Conservation (phyloP, 106 monocot genomes). For the Posidonia australis region DNA sequence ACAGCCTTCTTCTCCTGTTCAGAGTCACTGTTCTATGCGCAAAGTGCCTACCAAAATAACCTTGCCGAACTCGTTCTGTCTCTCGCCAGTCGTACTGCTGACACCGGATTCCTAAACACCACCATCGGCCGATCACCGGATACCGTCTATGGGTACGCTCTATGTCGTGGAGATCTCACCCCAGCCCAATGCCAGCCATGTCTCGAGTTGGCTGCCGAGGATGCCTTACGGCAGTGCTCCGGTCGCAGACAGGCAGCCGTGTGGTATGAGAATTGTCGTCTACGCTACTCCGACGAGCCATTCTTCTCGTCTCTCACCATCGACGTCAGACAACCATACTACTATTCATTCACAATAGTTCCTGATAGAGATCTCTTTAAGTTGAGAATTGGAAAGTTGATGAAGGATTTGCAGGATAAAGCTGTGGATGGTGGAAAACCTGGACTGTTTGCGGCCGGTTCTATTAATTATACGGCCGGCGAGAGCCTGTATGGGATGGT, state of each 20-base stretch:
- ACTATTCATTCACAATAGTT: neutral
- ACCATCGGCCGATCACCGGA: neutral
- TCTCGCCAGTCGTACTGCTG: neutral
- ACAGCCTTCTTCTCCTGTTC: constrained; percentile 5
- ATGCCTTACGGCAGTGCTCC: neutral
- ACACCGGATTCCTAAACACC: neutral
- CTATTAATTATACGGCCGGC: neutral
- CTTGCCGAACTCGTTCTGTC: neutral
- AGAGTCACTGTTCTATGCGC: neutral
- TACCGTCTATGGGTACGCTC: constrained; percentile 6
- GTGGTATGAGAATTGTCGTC: constrained; percentile 4
- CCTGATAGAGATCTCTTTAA: neutral
- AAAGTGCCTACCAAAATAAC: neutral
- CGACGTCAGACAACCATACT: neutral
- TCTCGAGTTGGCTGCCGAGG: neutral
- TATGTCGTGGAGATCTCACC: constrained; percentile 12
- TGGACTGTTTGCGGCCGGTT: neutral
- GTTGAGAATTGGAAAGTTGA: neutral
- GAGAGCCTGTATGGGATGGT: constrained; percentile 2
- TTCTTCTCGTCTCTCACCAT: constrained; percentile 3
- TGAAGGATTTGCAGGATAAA: neutral
- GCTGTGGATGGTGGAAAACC: neutral
- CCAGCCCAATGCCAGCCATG: neutral
- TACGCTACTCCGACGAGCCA: constrained; percentile 1
- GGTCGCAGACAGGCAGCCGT: neutral